Conservation (phyloP, 257 asterid species). For the Plantago elongata region DNA sequence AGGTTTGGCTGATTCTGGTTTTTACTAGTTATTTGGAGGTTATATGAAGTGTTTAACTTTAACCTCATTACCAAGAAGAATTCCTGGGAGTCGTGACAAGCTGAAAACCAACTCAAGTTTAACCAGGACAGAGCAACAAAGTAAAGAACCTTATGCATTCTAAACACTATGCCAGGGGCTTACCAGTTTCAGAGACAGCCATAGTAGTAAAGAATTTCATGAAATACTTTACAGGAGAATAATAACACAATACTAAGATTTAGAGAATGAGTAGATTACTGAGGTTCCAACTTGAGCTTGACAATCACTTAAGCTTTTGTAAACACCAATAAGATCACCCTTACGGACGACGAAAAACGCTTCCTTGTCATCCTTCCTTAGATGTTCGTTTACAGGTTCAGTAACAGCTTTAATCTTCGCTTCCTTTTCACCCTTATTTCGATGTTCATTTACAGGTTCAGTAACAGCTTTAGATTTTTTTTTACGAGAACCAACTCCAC, state of each 20-base stretch:
- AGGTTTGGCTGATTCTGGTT: too few relatives aligned
- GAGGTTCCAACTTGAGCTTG: slow-evolving; percentile 97
- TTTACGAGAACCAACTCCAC: slow-evolving; percentile 35
- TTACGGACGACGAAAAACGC: slow-evolving; percentile 93
- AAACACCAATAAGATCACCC: slow-evolving; percentile 86
- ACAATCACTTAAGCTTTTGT: slow-evolving; percentile 89
- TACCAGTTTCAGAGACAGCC: slow-evolving; percentile 2
- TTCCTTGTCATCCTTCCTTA: slow-evolving; percentile 83
- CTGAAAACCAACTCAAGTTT: too few relatives aligned
- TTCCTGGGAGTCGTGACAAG: too few relatives aligned
- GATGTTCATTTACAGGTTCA: slow-evolving; percentile 13
- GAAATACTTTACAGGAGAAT: not conserved
- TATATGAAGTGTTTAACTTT: too few relatives aligned
- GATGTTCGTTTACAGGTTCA: slow-evolving; percentile 14
- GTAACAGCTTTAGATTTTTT: slow-evolving; percentile 23
- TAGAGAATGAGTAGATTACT: slow-evolving; percentile 43
- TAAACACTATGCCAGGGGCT: not conserved
- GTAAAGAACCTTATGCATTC: too few relatives aligned
- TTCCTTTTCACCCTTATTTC: slow-evolving; percentile 82
- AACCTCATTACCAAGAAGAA: too few relatives aligned
- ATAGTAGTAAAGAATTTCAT: not conserved
- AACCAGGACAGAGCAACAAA: too few relatives aligned
- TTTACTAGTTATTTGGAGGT: too few relatives aligned
- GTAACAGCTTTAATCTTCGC: slow-evolving; percentile 32
- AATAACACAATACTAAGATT: slow-evolving; percentile 17